Evolutionary conservation across 2,329 filamentous ascomycete species (phyloP).

Genomic region (Exophiala oligosperma): DNA sequence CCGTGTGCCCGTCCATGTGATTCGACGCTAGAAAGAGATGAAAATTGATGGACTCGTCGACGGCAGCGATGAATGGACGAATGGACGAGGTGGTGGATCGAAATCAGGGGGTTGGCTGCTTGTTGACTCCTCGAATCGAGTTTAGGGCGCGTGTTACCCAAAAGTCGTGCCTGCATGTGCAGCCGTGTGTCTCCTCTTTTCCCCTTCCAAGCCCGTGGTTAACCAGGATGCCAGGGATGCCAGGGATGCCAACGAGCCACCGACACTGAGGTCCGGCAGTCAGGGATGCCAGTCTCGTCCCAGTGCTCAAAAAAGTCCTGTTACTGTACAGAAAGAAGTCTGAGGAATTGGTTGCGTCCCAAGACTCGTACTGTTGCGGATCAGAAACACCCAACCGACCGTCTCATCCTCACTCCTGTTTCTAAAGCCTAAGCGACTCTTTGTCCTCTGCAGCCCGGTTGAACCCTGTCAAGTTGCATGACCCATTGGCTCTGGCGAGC

Average conservation of each 20-base stretch:
- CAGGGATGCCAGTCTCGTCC: background rate
- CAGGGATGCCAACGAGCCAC: background rate
- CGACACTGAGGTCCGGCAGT: background rate
- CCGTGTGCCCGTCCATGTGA: background rate
- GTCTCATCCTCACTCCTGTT: background rate
- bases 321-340: background rate
- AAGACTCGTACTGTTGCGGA: background rate
- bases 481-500: background rate
- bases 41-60: background rate
- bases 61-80: background rate
- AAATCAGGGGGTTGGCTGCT: constrained; percentile 1
- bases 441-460: background rate
- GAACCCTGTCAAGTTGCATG: background rate
- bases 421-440: background rate
- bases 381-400: background rate
- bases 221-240: background rate
- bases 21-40: background rate
- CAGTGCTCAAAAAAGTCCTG: background rate
- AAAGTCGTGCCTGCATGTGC: constrained; percentile 1
- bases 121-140: background rate
- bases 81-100: background rate
- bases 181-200: constrained; percentile 1
- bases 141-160: constrained; percentile 4
- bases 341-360: background rate
- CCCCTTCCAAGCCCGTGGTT: background rate